Evolutionary conservation across 2,329 filamentous ascomycete genomes (phyloP).

Genomic region (Scopulariopsis brevicaulis): DNA sequence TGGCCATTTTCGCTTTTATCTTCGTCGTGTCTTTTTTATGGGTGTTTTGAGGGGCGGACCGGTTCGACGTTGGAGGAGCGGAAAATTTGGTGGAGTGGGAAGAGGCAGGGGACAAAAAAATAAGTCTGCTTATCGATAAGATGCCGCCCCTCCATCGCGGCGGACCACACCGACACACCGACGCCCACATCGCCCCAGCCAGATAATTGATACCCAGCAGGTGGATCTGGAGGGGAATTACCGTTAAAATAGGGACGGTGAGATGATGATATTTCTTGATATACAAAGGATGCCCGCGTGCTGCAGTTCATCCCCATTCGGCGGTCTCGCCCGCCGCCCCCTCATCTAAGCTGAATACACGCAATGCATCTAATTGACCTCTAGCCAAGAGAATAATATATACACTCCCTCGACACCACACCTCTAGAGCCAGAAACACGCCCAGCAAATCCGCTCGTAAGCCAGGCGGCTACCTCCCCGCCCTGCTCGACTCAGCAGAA

Average conservation of each 20-base stretch:
- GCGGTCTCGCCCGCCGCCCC: background rate
- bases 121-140: conserved; percentile 9
- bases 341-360: background rate
- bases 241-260: background rate
- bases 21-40: background rate
- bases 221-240: background rate
- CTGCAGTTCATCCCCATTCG: background rate
- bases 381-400: background rate
- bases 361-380: background rate
- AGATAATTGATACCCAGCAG: background rate
- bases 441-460: background rate
- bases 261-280: background rate
- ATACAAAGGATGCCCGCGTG: background rate
- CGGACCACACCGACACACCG: background rate
- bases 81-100: background rate
- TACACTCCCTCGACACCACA: background rate
- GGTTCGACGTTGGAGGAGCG: background rate
- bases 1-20: conserved; percentile 23
- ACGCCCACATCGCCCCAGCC: background rate
- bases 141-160: background rate
- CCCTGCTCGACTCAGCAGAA: conserved; percentile 12
- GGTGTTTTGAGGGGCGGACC: background rate
- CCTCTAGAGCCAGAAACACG: background rate
- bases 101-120: background rate
- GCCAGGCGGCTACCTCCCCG: conserved; percentile 13